Conservation (phyloP, 2,329 filamentous ascomycete species). For the Knufia fluminis region DNA sequence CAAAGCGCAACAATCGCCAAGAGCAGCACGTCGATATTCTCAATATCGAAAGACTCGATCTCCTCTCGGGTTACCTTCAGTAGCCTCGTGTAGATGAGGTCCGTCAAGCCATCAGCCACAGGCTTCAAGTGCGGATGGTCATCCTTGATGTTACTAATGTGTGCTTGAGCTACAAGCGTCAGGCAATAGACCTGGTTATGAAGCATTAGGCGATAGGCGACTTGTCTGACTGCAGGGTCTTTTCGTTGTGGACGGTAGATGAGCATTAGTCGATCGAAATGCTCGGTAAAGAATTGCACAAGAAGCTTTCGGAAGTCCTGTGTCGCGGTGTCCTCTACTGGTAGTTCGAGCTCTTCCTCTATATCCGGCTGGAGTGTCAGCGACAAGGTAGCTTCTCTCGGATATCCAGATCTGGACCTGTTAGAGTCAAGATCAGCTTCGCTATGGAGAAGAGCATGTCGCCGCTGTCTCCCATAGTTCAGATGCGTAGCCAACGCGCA, state of each 20-base stretch:
- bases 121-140: not conserved
- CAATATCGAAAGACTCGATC: not conserved
- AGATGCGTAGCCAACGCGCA: not conserved
- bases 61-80: not conserved
- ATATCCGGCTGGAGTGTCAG: not conserved
- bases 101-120: not conserved
- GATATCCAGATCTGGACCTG: too few species aligned
- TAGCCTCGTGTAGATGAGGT: not conserved
- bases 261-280: not conserved
- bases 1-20: slow-evolving; percentile 5
- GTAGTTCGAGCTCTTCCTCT: not conserved
- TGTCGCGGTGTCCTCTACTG: not conserved
- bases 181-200: slow-evolving; percentile 3
- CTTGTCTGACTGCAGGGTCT: slow-evolving; percentile 1
- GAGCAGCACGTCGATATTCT: slow-evolving; percentile 1
- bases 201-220: not conserved
- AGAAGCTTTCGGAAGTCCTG: not conserved
- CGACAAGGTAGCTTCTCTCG: not conserved
- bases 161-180: slow-evolving; percentile 1
- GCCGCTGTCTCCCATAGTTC: too few species aligned
- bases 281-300: not conserved
- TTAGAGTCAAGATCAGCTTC: not conserved
- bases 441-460: too few species aligned
- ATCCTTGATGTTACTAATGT: slow-evolving; percentile 5
- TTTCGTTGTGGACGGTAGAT: not conserved